Evolutionary conservation across 106 monocot species (phyloP).

Genomic region (Narthecium ossifragum): DNA sequence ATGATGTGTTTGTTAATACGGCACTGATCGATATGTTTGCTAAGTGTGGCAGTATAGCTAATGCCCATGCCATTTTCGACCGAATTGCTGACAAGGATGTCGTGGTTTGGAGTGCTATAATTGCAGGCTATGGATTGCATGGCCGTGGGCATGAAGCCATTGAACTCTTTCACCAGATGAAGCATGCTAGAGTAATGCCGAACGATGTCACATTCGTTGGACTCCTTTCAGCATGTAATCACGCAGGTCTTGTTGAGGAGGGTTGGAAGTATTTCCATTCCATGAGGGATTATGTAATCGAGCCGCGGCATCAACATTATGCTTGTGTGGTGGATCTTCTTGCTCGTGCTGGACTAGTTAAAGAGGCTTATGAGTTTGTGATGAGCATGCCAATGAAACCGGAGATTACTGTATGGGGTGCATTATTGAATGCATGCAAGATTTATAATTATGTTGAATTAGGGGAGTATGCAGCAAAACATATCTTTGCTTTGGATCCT

Average conservation of each 20-base stretch:
- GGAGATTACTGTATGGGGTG: conserved; percentile 62
- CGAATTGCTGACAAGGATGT: conserved; percentile 41
- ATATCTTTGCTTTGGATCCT: conserved; percentile 49
- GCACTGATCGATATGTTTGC: conserved; percentile 79
- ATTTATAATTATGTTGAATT: conserved; percentile 44
- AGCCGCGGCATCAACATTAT: conserved; percentile 55
- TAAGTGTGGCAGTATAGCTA: conserved; percentile 55
- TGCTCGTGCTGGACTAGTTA: conserved; percentile 50
- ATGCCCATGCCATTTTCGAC: conserved; percentile 43
- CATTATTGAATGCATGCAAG: conserved; percentile 67
- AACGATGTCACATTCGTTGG: conserved; percentile 73
- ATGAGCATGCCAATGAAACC: conserved; percentile 65
- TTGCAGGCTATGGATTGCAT: conserved; percentile 54
- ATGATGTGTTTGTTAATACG: conserved; percentile 59
- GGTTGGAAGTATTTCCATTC: conserved; percentile 45
- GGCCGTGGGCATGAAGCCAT: conserved; percentile 55
- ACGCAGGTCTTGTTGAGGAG: conserved; percentile 58
- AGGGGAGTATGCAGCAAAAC: conserved; percentile 42
- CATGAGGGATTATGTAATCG: conserved; percentile 48
- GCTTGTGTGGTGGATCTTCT: conserved; percentile 79
- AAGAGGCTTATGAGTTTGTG: conserved; percentile 50
- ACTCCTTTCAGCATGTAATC: conserved; percentile 62
- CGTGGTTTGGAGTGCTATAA: conserved; percentile 73
- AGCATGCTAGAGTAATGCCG: conserved; percentile 25
- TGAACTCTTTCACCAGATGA: conserved; percentile 50